These are phyloP conservation scores for Penicillium sclerotigenum DNA, from an alignment of 2,329 filamentous ascomycete species.

Conservation along the genomic window DNA sequence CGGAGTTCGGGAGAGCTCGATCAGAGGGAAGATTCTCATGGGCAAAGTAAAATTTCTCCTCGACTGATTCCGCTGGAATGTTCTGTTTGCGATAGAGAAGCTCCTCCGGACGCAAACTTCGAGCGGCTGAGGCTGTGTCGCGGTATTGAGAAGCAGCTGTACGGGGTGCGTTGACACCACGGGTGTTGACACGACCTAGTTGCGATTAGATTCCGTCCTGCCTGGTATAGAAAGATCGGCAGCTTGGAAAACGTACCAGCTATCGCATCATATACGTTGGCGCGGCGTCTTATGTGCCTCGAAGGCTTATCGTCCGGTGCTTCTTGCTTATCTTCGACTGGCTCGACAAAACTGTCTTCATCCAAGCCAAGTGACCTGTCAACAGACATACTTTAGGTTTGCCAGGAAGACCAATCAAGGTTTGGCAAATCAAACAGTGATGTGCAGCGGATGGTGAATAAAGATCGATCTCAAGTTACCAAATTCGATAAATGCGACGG, in stretches of 20 bases:
- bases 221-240: background rate
- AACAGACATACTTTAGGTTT: background rate
- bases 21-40: conserved; percentile 45
- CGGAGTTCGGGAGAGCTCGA: conserved; percentile 51
- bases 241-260: conserved; percentile 43
- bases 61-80: conserved; percentile 51
- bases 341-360: background rate
- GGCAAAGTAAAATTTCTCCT: conserved; percentile 56
- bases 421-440: background rate
- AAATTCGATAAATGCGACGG: conserved; percentile 19
- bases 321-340: conserved; percentile 1
- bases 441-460: background rate
- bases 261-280: conserved; percentile 58
- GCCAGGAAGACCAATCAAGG: conserved; percentile 4
- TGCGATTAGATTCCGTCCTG: conserved; percentile 8
- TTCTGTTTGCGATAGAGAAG: conserved; percentile 53
- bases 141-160: conserved; percentile 30
- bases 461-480: background rate
- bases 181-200: conserved; percentile 47
- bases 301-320: conserved; percentile 9
- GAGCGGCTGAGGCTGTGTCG: conserved; percentile 34
- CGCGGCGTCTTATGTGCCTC: conserved; percentile 32
- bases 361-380: background rate
- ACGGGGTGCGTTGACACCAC: conserved; percentile 32
- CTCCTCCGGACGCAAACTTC: conserved; percentile 55